These are phyloP conservation scores for Aspergillus sp. DNA, from an alignment of 2,329 filamentous ascomycete species.

Conservation along the genomic window DNA sequence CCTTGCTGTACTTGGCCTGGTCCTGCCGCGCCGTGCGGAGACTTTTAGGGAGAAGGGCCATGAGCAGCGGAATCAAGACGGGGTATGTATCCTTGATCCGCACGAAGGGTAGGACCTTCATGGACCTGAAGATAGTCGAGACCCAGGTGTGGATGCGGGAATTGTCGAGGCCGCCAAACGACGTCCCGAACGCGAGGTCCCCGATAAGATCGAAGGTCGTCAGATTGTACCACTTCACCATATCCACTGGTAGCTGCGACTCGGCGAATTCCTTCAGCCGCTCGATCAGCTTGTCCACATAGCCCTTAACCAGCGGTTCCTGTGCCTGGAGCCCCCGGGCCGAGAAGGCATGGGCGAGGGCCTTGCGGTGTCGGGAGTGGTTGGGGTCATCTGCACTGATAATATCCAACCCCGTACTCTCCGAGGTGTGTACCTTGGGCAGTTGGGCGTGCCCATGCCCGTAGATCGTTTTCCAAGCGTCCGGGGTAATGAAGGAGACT, in stretches of 20 bases:
- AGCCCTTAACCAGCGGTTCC: conserved; percentile 29
- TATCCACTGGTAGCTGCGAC: conserved; percentile 12
- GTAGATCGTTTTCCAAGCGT: conserved; percentile 29
- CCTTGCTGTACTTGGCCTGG: conserved; percentile 2
- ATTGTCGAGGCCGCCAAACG: conserved; percentile 22
- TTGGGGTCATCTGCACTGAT: conserved; percentile 15
- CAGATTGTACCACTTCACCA: conserved; percentile 24
- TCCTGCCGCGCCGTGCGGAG: background rate
- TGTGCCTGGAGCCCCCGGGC: conserved; percentile 38
- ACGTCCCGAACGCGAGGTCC: conserved; percentile 23
- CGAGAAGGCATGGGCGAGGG: conserved; percentile 39
- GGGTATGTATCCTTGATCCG: conserved; percentile 5
- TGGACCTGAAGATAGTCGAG: conserved; percentile 14
- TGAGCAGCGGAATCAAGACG: background rate
- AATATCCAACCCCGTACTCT: conserved; percentile 7
- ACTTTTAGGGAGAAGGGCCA: background rate
- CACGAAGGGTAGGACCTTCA: background rate
- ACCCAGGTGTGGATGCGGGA: conserved; percentile 21
- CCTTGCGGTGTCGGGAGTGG: conserved; percentile 24
- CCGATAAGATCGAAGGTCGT: conserved; percentile 26
- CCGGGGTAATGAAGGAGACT: conserved; percentile 26
- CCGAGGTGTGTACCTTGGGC: conserved; percentile 8
- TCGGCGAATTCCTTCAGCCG: conserved; percentile 14
- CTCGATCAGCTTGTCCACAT: conserved; percentile 28
- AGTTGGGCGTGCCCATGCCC: conserved; percentile 10